phyloP scores from a whole-genome alignment of 169 alveolate genomes.

The Plasmodium falciparum region DNA sequence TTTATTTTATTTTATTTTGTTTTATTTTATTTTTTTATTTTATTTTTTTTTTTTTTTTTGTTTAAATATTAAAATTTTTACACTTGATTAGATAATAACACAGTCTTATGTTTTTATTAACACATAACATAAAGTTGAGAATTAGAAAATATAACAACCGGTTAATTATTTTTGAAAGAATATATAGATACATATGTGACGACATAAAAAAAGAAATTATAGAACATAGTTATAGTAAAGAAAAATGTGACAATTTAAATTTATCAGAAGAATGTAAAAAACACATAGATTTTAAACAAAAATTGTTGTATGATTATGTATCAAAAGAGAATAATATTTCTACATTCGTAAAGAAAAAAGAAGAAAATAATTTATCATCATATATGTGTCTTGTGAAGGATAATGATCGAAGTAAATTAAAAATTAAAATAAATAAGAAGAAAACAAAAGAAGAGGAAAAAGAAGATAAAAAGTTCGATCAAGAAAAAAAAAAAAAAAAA shows the following conservation, averaged over 20 bases:
- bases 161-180: constrained; percentile 4
- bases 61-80: not conserved
- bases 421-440: not conserved
- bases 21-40: not conserved
- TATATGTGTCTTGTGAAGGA: not conserved
- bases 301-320: constrained; percentile 51
- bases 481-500: not conserved
- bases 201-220: constrained; percentile 40
- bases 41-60: not conserved
- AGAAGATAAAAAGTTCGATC: not conserved
- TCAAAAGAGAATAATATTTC: constrained; percentile 20
- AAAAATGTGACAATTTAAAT: constrained; percentile 42
- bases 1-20: not conserved
- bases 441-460: not conserved
- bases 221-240: constrained; percentile 61
- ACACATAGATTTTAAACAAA: constrained; percentile 57
- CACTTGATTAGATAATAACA: no score
- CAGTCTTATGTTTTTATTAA: constrained; percentile 4
- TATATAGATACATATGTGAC: constrained; percentile 31
- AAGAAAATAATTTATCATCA: not conserved
- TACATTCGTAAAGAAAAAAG: not conserved
- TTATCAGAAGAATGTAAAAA: constrained; percentile 58
- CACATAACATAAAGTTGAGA: constrained; percentile 26
- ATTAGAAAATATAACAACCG: constrained; percentile 2
- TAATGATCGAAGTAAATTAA: no score